phyloP scores from a whole-genome alignment of 805 yeast species.

The Candida stauntonica region DNA sequence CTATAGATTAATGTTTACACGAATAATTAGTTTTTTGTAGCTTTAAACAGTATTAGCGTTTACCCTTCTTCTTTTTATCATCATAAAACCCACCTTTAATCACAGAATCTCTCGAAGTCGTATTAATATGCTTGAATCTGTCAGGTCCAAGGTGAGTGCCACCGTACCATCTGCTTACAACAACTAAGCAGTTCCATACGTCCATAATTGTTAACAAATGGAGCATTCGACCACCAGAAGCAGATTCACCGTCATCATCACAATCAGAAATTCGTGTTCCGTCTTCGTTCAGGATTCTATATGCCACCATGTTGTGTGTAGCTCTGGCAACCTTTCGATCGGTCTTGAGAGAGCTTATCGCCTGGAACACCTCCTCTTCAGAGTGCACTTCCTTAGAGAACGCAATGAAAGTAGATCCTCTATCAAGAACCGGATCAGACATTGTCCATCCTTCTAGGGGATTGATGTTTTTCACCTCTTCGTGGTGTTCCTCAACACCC shows the following conservation, averaged over 20 bases:
- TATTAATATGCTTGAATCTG: conserved; percentile 87
- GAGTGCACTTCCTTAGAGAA: conserved; percentile 59
- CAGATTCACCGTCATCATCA: conserved; percentile 96
- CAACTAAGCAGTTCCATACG: conserved; percentile 76
- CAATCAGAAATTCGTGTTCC: conserved; percentile 73
- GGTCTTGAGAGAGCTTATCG: conserved; percentile 46
- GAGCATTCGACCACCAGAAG: conserved; percentile 86
- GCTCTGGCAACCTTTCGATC: conserved; percentile 69
- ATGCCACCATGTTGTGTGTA: conserved; percentile 80
- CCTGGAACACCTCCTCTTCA: conserved; percentile 60
- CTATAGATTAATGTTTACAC: no score
- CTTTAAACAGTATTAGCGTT: conserved; percentile 32
- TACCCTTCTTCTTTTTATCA: conserved; percentile 21
- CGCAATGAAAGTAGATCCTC: conserved; percentile 84
- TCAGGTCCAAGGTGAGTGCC: conserved; percentile 92
- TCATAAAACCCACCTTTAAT: conserved; percentile 51
- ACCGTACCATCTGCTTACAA: conserved; percentile 84
- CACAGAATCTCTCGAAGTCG: conserved; percentile 83
- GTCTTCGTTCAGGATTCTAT: conserved; percentile 56
- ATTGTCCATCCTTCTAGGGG: conserved; percentile 69
- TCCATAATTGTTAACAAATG: conserved; percentile 74
- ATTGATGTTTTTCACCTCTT: conserved; percentile 27
- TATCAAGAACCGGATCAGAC: conserved; percentile 74
- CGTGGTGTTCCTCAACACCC: conserved; percentile 2
- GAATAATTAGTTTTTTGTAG: no score